A percentile compares a stretch with the other conserved stretches of the same genome.
phyloP scores from a whole-genome alignment of 1,139 yeast species.

The Trichomonascaceae sp. region DNA sequence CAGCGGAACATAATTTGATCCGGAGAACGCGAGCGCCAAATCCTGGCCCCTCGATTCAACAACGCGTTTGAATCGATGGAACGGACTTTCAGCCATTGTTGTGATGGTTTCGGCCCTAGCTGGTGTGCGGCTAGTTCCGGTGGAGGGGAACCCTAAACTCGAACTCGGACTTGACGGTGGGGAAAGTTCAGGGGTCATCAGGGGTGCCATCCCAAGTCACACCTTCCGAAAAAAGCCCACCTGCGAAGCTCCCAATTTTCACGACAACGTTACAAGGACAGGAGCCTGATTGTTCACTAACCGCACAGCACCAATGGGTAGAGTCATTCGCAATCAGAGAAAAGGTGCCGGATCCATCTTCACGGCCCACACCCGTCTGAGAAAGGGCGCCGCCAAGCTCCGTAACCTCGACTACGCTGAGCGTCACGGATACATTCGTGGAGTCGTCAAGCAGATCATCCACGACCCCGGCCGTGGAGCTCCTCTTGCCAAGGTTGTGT shows the following conservation, averaged over 20 bases:
- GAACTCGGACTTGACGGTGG: too few species aligned
- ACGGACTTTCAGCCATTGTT: not conserved
- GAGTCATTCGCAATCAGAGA: conserved; percentile 99
- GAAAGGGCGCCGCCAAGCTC: conserved; percentile 99
- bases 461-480: conserved; percentile 99
- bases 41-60: not conserved
- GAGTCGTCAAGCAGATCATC: conserved; percentile 95
- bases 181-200: too few species aligned
- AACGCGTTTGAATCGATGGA: not conserved
- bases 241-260: too few species aligned
- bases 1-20: conserved; percentile 4
- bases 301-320: too few species aligned
- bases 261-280: too few species aligned
- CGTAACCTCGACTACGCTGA: conserved; percentile 99
- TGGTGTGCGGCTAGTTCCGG: too few species aligned
- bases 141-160: too few species aligned
- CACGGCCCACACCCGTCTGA: conserved; percentile 99
- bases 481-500: conserved; percentile 96
- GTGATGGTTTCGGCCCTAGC: too few species aligned
- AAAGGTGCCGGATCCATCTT: conserved; percentile 99
- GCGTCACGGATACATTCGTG: conserved; percentile 99
- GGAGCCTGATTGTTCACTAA: too few species aligned
- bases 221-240: too few species aligned
- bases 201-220: too few species aligned
- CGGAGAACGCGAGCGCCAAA: not conserved